phyloP scores from a whole-genome alignment of 495 filamentous ascomycete genomes.

The Darksidea phi region DNA sequence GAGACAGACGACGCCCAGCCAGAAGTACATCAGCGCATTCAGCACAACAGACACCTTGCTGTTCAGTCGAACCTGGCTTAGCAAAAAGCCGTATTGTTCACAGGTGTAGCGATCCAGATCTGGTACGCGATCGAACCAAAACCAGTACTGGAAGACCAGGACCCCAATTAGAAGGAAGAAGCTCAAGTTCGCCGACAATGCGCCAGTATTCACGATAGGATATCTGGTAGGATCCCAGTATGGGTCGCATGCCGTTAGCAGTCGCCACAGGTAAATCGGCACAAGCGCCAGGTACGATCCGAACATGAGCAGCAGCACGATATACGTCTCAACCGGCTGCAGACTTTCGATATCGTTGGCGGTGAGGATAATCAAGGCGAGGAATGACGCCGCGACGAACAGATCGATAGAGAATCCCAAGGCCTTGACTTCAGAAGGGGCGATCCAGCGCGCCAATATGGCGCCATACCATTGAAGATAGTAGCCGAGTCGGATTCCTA shows the following conservation, averaged over 20 bases:
- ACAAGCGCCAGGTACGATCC: slow-evolving; percentile 40
- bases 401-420: slow-evolving; percentile 25
- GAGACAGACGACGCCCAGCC: slow-evolving; percentile 16
- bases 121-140: slow-evolving; percentile 40
- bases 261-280: slow-evolving; percentile 41
- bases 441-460: slow-evolving; percentile 36
- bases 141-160: slow-evolving; percentile 44
- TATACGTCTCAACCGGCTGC: slow-evolving; percentile 36
- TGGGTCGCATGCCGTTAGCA: slow-evolving; percentile 38
- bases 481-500: slow-evolving; percentile 33
- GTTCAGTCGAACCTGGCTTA: slow-evolving; percentile 23
- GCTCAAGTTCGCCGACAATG: slow-evolving; percentile 23
- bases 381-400: slow-evolving; percentile 33
- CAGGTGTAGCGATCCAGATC: slow-evolving; percentile 11
- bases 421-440: slow-evolving; percentile 20
- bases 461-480: slow-evolving; percentile 34
- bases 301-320: slow-evolving; percentile 44
- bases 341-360: slow-evolving; percentile 13
- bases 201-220: slow-evolving; percentile 12
- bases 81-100: slow-evolving; percentile 32
- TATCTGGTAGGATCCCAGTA: slow-evolving; percentile 35
- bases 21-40: slow-evolving; percentile 25
- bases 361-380: slow-evolving; percentile 31
- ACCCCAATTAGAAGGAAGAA: slow-evolving; percentile 37
- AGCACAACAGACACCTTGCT: slow-evolving; percentile 15